Percentiles rank a stretch among this genome's conserved stretches.
Evolutionary conservation across 257 asterid species (phyloP).

Genomic region (Primulina eburnea): DNA sequence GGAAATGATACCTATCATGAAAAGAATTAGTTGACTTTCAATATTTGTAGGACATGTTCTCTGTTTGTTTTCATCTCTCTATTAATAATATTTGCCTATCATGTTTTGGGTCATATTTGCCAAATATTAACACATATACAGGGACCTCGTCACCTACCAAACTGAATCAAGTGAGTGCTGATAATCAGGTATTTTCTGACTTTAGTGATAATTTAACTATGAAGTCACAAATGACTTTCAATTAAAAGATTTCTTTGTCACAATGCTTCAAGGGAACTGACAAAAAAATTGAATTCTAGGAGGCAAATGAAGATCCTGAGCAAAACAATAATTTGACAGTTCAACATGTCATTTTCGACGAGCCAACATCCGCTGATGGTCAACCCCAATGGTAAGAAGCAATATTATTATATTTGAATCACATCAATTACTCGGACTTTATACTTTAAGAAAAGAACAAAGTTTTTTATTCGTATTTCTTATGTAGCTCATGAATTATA

Average conservation of each 20-base stretch:
- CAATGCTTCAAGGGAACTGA: background rate
- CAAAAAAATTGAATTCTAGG: conserved; percentile 1
- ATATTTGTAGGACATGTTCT: background rate
- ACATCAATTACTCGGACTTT: background rate
- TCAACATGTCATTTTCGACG: background rate
- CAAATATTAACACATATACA: background rate
- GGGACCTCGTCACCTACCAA: background rate
- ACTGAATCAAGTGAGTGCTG: background rate
- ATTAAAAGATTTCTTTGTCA: too few species aligned
- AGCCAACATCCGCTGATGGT: background rate
- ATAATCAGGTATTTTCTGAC: background rate
- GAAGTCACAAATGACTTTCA: background rate
- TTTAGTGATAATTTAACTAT: background rate
- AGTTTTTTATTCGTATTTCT: background rate
- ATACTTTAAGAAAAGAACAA: background rate
- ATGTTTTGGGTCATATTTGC: background rate
- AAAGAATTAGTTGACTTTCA: background rate
- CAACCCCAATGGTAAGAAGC: background rate
- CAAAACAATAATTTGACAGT: background rate
- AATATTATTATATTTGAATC: background rate
- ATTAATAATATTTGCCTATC: background rate
- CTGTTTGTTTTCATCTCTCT: background rate
- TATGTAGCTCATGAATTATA: background rate
- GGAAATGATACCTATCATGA: too few species aligned
- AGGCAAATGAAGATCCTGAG: conserved; percentile 1